Evolutionary conservation across 345 rosid genomes (phyloP).

Genomic region (Balakata baccata): DNA sequence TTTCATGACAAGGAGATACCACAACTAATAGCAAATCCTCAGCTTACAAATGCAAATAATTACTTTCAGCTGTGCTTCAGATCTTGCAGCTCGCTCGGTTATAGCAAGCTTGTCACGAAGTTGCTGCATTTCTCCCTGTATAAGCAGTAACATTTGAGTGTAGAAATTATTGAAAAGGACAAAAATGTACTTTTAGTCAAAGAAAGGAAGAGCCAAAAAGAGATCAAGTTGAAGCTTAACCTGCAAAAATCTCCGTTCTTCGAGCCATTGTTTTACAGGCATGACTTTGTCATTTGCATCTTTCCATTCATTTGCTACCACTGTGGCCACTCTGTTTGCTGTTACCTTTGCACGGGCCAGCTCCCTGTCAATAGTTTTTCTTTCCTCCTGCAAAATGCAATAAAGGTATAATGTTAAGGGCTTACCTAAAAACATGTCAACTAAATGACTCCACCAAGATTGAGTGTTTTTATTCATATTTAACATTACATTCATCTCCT

Average conservation of each 20-base stretch:
- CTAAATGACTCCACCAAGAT: constrained; percentile 11
- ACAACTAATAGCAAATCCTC: neutral
- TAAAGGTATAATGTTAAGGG: neutral
- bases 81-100: constrained; percentile 83
- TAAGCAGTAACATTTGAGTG: neutral
- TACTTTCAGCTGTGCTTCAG: constrained; percentile 96
- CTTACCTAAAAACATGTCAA: constrained; percentile 1
- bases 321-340: constrained; percentile 93
- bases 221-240: constrained; percentile 29
- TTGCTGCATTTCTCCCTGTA: constrained; percentile 98
- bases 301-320: constrained; percentile 98
- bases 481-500: constrained; percentile 90
- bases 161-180: neutral
- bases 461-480: constrained; percentile 7
- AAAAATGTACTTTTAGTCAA: constrained; percentile 11
- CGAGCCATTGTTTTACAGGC: constrained; percentile 99
- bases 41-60: constrained; percentile 16
- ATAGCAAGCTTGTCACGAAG: constrained; percentile 85
- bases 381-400: constrained; percentile 64
- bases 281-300: constrained; percentile 94
- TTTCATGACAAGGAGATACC: constrained; percentile 13
- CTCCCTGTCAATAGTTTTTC: constrained; percentile 88
- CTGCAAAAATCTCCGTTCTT: constrained; percentile 94
- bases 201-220: constrained; percentile 17
- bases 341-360: constrained; percentile 97